Conservation (phyloP, 2,329 filamentous ascomycete species). For the Fusarium begoniae region DNA sequence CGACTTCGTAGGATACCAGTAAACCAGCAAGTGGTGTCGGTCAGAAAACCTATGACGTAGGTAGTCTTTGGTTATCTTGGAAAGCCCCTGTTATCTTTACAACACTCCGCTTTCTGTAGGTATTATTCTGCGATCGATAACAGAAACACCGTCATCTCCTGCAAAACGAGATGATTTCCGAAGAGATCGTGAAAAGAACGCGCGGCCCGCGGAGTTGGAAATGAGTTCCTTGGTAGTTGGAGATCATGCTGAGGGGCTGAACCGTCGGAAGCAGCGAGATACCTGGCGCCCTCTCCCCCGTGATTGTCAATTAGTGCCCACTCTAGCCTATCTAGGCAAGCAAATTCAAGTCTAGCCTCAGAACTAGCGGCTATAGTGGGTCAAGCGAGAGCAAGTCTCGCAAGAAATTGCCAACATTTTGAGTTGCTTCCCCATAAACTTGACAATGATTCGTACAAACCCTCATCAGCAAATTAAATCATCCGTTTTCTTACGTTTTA, state of each 20-base stretch:
- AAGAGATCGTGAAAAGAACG: background rate
- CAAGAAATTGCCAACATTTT: background rate
- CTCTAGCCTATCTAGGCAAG: background rate
- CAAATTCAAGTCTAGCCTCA: background rate
- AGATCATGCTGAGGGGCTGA: background rate
- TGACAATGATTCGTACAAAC: too few relatives aligned
- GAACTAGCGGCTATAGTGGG: background rate
- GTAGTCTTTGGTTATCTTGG: background rate
- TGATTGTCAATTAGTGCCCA: background rate
- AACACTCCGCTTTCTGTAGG: background rate
- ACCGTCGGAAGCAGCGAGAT: background rate
- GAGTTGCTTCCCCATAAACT: background rate
- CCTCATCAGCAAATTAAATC: too few relatives aligned
- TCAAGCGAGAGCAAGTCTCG: background rate
- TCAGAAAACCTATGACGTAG: background rate
- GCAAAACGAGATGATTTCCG: fast-evolving
- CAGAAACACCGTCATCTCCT: fast-evolving
- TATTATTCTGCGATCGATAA: background rate
- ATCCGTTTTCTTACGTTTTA: too few relatives aligned
- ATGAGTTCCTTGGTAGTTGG: background rate
- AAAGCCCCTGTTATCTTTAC: background rate
- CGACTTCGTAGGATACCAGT: background rate
- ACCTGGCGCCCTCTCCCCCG: background rate
- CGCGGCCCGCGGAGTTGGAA: background rate
- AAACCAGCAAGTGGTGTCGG: background rate